Evolutionary conservation across 2,329 filamentous ascomycete species (phyloP).

Genomic region (Paraphoma chrysanthemicola): DNA sequence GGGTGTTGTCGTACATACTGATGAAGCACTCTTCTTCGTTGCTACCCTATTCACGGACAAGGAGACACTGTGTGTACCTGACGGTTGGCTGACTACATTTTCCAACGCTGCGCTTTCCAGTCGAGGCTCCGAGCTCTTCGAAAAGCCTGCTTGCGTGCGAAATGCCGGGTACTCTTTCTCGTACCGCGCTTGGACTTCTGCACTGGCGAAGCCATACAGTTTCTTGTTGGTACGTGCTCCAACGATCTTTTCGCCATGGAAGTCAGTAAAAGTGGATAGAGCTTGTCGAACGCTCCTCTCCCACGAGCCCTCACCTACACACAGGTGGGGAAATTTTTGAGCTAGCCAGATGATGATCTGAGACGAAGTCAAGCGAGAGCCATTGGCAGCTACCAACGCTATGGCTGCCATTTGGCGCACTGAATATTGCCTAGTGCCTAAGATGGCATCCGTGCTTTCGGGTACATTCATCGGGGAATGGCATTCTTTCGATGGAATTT

Average conservation of each 20-base stretch:
- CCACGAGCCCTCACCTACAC: constrained; percentile 14
- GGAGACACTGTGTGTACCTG: background rate
- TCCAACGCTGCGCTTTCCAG: background rate
- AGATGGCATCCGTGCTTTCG: background rate
- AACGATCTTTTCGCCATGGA: constrained; percentile 6
- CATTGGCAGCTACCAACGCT: constrained; percentile 18
- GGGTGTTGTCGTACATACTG: background rate
- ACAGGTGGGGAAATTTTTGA: constrained; percentile 15
- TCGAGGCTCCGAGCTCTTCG: background rate
- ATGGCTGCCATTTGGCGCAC: constrained; percentile 16
- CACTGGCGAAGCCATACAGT: constrained; percentile 6
- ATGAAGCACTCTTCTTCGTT: background rate
- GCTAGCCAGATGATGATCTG: constrained; percentile 17
- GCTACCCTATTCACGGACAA: background rate
- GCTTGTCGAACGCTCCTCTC: constrained; percentile 14
- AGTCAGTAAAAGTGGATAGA: constrained; percentile 19
- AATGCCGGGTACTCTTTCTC: constrained; percentile 7
- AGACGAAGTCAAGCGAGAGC: constrained; percentile 9
- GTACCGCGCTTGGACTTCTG: background rate
- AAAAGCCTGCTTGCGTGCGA: background rate
- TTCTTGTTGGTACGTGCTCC: constrained; percentile 1
- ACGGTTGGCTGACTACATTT: background rate
- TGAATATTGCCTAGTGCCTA: constrained; percentile 1
- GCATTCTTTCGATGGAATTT: too few species aligned
- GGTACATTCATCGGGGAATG: background rate